phyloP scores from a whole-genome alignment of 371 early-diverging fungal genomes.

The Ecytonucleospora hepatopenaei region DNA sequence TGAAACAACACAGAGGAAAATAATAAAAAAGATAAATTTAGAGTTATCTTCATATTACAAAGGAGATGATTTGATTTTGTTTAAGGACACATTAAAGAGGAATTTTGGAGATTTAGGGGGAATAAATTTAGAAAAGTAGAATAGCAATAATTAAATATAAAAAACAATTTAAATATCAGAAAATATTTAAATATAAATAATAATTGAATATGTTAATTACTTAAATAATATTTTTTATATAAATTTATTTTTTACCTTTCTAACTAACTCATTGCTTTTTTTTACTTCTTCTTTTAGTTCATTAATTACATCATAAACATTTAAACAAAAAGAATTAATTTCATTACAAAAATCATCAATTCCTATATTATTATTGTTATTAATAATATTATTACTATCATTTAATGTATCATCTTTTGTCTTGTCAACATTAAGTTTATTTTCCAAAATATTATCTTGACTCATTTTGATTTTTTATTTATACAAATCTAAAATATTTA shows the following conservation, averaged over 20 bases:
- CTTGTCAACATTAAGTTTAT: no score
- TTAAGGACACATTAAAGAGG: constrained; percentile 14
- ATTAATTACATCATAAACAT: no score
- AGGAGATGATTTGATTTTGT: constrained; percentile 11
- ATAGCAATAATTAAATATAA: no score
- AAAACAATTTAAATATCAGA: not conserved
- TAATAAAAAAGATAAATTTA: not conserved
- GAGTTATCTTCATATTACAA: not conserved
- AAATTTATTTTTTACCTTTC: not conserved
- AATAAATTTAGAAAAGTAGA: not conserved
- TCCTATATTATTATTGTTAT: no score
- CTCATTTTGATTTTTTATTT: no score
- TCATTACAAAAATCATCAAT: no score
- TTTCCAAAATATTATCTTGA: no score
- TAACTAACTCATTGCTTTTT: not conserved
- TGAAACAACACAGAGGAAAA: not conserved
- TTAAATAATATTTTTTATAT: not conserved
- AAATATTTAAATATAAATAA: not conserved
- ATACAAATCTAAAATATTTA: no score
- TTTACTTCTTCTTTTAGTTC: no score
- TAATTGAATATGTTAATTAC: not conserved
- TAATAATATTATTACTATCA: no score
- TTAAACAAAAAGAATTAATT: no score
- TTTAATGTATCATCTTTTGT: no score
- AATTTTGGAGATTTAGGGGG: not conserved